Conservation (phyloP, 179 eudicot species). For the Silene coronaria region DNA sequence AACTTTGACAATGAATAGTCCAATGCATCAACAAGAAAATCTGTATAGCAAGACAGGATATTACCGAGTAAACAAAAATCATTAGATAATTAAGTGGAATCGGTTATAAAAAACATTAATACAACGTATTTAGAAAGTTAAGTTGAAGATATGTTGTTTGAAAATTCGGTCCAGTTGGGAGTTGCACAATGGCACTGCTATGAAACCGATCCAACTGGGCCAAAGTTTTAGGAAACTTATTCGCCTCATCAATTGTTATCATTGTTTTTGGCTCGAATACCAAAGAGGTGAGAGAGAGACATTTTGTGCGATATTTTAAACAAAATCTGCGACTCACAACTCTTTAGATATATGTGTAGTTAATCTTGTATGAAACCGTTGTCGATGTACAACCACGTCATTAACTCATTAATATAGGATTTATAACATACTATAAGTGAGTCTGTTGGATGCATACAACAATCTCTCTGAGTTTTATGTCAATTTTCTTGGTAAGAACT, state of each 20-base stretch:
- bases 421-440: too few species aligned
- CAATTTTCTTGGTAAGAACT: not conserved
- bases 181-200: not conserved
- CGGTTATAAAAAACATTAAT: not conserved
- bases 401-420: too few species aligned
- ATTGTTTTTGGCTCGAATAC: too few species aligned
- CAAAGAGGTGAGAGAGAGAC: too few species aligned
- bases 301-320: too few species aligned
- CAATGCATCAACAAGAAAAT: conserved; percentile 82
- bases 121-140: not conserved
- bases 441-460: too few species aligned
- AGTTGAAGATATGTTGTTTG: not conserved
- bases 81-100: not conserved
- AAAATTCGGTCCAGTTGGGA: not conserved
- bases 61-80: not conserved
- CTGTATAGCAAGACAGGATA: conserved; percentile 32
- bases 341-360: too few species aligned
- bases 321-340: too few species aligned
- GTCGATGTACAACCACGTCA: too few species aligned
- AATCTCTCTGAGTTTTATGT: not conserved
- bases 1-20: conserved; percentile 75
- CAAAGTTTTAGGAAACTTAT: not conserved
- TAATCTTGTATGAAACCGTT: too few species aligned
- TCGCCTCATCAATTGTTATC: too few species aligned
- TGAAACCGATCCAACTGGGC: not conserved